Conservation (phyloP, 108 stramenopile genomes). For the Nitzschia putrida region DNA sequence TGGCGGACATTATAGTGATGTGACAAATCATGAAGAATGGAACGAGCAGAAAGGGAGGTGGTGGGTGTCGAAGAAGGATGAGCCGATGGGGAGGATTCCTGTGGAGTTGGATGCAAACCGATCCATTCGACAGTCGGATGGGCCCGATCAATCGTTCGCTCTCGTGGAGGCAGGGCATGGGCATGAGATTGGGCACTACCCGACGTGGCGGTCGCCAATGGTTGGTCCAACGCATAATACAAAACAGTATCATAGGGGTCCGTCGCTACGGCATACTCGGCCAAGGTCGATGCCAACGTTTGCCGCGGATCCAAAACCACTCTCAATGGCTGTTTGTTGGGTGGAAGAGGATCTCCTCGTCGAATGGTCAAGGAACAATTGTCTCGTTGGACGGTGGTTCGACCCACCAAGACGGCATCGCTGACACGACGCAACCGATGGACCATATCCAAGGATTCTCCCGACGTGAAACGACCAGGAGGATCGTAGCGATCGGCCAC, state of each 20-base stretch:
- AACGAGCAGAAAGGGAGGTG: slow-evolving; percentile 33
- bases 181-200: too few species aligned
- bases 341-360: slow-evolving; percentile 36
- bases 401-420: slow-evolving; percentile 75
- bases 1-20: slow-evolving; percentile 52
- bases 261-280: slow-evolving; percentile 49
- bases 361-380: slow-evolving; percentile 75
- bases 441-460: slow-evolving; percentile 75
- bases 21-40: slow-evolving; percentile 43
- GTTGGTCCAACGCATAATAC: slow-evolving; percentile 34
- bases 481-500: slow-evolving; percentile 61
- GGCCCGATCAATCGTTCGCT: background rate
- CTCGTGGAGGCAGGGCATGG: too few species aligned
- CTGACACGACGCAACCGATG: slow-evolving; percentile 71
- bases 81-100: background rate
- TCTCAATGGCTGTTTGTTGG: slow-evolving; percentile 54
- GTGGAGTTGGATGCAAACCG: background rate
- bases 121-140: slow-evolving; percentile 17
- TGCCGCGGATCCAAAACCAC: slow-evolving; percentile 72
- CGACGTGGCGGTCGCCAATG: background rate
- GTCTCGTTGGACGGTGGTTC: slow-evolving; percentile 70
- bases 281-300: slow-evolving; percentile 28
- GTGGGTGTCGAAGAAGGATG: background rate
- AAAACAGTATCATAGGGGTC: slow-evolving; percentile 64
- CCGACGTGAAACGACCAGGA: slow-evolving; percentile 71